Evolutionary conservation across 352 stramenopile species (phyloP), one percentile per base, ranked within the genome.

Genomic region (Blastocystis hominis): DNA sequence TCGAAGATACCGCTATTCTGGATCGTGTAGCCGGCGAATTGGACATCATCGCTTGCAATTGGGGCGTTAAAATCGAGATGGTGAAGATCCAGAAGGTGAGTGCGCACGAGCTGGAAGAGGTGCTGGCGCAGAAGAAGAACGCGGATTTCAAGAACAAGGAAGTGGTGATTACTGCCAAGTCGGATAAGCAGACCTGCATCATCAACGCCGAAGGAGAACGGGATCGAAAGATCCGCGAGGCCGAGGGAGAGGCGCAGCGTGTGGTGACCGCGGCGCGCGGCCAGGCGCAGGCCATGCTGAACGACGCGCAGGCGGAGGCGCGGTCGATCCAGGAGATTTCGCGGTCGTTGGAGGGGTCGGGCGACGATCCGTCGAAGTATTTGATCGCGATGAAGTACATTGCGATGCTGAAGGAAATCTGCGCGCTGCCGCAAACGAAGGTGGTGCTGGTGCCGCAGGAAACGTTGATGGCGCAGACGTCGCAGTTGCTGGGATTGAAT

Each of bases 331-430:
- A 86, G 53, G 86, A 91, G 63, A 90, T 91, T 38, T 55, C 89
- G 30, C 76, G 81, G 15, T 89, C 88, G n/a, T 59, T 91, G 42
- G 56, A 78, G 24, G 59, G 70, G 2, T 61, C 17, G 17, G 79
- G 89, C 20, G 89, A 91, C 38, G 89, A 91, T 75, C 89, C 89
- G 3, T 89, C 88, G 13, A 81, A 80, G 34, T 91, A 91, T 55
- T 64, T 91, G 36, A 66, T 91, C 13, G 89, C 89, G n/a, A 54
- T 91, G 40, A 91, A 91, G 86, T 91, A 91, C 88, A 91, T 91
- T 54, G 88, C 91, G 44, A 86, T 75, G 15, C 88, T 91, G 75
- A 77, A 81, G 36, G 50, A 88, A 46, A 88, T 91, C 38, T 75
- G 50, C 24, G 34, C 42, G 0, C 20, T 20, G 3, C 42, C 75